Conservation (phyloP, 2,329 filamentous ascomycete species). For the Talaromyces sp. region DNA sequence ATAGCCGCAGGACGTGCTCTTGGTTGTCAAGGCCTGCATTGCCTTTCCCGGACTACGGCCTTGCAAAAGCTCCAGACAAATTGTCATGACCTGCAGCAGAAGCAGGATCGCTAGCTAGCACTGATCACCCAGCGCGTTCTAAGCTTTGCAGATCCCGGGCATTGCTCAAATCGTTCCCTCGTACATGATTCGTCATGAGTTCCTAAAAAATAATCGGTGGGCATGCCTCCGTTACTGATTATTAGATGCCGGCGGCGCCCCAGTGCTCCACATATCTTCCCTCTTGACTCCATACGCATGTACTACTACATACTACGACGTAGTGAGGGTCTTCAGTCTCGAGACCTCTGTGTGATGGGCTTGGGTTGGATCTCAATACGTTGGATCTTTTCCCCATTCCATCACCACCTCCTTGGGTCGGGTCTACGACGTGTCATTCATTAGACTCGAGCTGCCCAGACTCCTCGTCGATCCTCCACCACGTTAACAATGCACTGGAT, state of each 20-base stretch:
- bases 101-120: conserved; percentile 8
- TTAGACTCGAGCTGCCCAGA: conserved; percentile 14
- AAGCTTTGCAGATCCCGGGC: conserved; percentile 15
- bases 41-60: neutral
- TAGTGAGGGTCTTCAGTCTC: neutral
- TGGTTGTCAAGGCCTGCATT: conserved; percentile 1
- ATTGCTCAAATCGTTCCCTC: conserved; percentile 11
- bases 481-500: conserved; percentile 7
- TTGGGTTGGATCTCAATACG: conserved; percentile 3
- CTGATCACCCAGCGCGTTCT: conserved; percentile 15
- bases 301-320: conserved; percentile 1
- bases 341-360: neutral
- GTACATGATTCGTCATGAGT: conserved; percentile 13
- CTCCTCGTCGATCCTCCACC: conserved; percentile 13
- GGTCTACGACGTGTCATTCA: conserved; percentile 17
- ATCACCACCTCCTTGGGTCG: conserved; percentile 10
- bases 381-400: conserved; percentile 2
- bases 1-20: conserved; percentile 5
- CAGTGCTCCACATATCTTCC: conserved; percentile 15
- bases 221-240: conserved; percentile 9
- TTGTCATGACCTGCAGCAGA: conserved; percentile 19
- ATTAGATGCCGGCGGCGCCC: conserved; percentile 13
- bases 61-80: conserved; percentile 12
- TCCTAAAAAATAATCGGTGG: conserved; percentile 7
- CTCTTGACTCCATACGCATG: neutral